These are phyloP conservation scores for Cutaneotrichosporon sp. DNA, from an alignment of 1,284 basidiomycete genomes.

Conservation along the genomic window DNA sequence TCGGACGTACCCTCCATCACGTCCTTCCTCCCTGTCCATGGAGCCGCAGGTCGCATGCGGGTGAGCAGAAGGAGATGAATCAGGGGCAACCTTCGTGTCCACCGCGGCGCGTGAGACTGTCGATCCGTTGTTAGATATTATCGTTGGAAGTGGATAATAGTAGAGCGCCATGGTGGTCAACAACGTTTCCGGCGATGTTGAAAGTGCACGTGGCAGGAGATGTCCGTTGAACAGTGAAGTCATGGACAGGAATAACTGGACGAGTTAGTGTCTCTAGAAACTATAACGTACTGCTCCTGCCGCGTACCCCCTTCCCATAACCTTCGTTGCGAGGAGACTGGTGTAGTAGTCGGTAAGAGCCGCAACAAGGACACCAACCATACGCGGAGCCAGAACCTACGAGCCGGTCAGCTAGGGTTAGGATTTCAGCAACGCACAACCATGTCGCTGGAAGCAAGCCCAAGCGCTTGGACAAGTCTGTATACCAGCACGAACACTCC, in stretches of 20 bases:
- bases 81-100: no score
- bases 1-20: not conserved
- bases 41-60: not conserved
- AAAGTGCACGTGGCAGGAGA: constrained; percentile 79
- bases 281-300: constrained; percentile 60
- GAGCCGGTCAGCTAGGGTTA: constrained; percentile 16
- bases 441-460: constrained; percentile 54
- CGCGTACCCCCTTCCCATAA: constrained; percentile 60
- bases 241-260: constrained; percentile 72
- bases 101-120: no score
- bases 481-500: constrained; percentile 14
- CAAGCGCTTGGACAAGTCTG: not conserved
- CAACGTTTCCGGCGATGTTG: constrained; percentile 88
- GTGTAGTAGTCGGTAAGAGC: constrained; percentile 75
- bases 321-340: constrained; percentile 58
- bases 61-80: not conserved
- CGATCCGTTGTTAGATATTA: not conserved
- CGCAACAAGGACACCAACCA: constrained; percentile 75
- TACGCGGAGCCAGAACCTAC: constrained; percentile 58
- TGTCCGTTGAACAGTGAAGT: constrained; percentile 82
- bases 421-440: constrained; percentile 53
- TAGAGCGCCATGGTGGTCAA: constrained; percentile 72
- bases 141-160: constrained; percentile 59
- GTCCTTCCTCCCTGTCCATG: not conserved
- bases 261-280: not conserved